Evolutionary conservation across 305 asterid species (phyloP), one percentile per base, ranked within the genome.

Genomic region (Fraxinus greggii): DNA sequence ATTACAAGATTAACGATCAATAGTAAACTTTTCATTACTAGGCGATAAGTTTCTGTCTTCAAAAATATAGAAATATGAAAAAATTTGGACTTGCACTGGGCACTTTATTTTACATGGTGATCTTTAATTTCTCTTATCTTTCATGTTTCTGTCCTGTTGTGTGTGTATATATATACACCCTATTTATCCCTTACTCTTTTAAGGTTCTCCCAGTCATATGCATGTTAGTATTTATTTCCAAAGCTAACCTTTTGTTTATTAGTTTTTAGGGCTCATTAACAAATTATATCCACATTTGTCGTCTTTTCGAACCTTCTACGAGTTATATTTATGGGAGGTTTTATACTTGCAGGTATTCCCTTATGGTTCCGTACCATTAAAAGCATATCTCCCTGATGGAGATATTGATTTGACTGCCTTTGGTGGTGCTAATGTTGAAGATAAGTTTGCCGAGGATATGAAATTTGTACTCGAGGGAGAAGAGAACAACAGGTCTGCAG

Each of bases 371-470:
- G 97, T 97, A 81, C 98, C 99, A 24, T 81, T 97, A 75, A 97
- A 89, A 86, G 94, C 98, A 36, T 97, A 90, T 86, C 98, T 97
- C 79, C 98, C 99, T 0, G 97, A 97, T 85, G 99, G 99, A 83
- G 99, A 97, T 86, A 93, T 97, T 76, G 99, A 97, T 84, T 87
- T 97, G 84, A 94, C 99, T 51, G 90, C 90, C 72, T 90, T 97
- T 81, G 91, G 94, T 80, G 92, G 89, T 77, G 76, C 86, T 79
- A 81, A 81, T 81, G 40, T 81, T n/a, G 99, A 93, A 85, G 97
- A 93, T 69, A 77, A 67, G 24, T 83, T 94, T 86, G 98, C 86
- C 12, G 84, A 88, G 42, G 91, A 90, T 59, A 87, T 97, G 83
- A 89, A 86, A 83, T 80, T 89, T 80, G 76, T 92, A 65, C 94